phyloP scores from a whole-genome alignment of 176 grass and related monocot species.

The Musa acuminata region DNA sequence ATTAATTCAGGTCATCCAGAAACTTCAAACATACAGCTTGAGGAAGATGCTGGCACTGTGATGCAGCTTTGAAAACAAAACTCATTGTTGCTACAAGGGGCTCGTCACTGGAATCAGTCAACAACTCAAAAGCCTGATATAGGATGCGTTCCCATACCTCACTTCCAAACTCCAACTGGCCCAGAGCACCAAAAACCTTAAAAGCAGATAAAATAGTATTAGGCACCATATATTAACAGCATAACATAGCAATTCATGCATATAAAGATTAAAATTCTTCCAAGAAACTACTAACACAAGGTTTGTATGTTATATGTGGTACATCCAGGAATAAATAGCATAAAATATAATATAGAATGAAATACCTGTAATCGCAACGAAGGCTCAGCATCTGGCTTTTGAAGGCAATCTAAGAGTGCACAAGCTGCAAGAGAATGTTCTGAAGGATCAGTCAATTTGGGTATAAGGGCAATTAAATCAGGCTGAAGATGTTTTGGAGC shows the following conservation, averaged over 20 bases:
- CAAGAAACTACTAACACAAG: slow-evolving; percentile 6
- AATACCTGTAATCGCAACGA: slow-evolving; percentile 63
- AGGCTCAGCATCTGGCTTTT: slow-evolving; percentile 47
- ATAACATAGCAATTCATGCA: neutral
- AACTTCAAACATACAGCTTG: slow-evolving; percentile 54
- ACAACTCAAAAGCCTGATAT: slow-evolving; percentile 49
- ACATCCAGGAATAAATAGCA: neutral
- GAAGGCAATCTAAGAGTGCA: slow-evolving; percentile 57
- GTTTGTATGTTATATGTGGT: slow-evolving; percentile 13
- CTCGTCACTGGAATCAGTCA: slow-evolving; percentile 61
- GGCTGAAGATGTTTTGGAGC: slow-evolving; percentile 70
- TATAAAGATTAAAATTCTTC: neutral
- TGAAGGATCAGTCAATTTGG: slow-evolving; percentile 71
- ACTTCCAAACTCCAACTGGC: slow-evolving; percentile 56
- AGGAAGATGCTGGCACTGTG: slow-evolving; percentile 63
- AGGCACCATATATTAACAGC: neutral
- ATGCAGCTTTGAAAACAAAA: slow-evolving; percentile 64
- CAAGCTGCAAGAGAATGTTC: slow-evolving; percentile 71
- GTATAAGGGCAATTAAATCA: slow-evolving; percentile 71
- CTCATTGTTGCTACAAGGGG: slow-evolving; percentile 53
- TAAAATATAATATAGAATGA: slow-evolving; percentile 19
- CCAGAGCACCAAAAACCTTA: slow-evolving; percentile 70
- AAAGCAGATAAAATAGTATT: neutral
- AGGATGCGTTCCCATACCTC: slow-evolving; percentile 59
- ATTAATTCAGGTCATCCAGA: slow-evolving; percentile 4